phyloP scores from a whole-genome alignment of 192 early-diverging fungal genomes.

The Coemansia sp. region DNA sequence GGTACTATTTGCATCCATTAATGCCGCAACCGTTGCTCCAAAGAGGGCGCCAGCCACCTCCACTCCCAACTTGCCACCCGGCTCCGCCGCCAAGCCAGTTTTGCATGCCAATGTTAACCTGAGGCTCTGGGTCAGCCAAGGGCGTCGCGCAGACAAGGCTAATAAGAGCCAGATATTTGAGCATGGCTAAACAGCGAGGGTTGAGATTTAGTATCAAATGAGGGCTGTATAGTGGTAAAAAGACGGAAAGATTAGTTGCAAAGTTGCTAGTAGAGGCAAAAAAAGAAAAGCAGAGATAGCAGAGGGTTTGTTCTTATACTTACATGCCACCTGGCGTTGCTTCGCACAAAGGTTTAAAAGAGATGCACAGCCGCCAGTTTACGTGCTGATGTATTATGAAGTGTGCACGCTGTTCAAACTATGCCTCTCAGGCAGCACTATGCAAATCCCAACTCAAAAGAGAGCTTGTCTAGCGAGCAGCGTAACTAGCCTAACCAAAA shows the following conservation, averaged over 20 bases:
- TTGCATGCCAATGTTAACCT: conserved; percentile 4
- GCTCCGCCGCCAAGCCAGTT: conserved; percentile 1
- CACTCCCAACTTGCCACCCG: conserved; percentile 3
- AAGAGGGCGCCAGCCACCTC: conserved; percentile 10
- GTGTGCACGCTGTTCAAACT: neutral
- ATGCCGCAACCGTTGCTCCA: neutral
- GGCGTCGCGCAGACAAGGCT: neutral
- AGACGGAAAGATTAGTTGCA: neutral
- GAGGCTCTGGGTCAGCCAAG: neutral
- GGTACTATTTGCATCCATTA: neutral
- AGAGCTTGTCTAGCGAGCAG: neutral
- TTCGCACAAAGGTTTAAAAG: neutral
- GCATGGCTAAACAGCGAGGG: neutral
- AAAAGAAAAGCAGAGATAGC: neutral
- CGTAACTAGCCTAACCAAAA: neutral
- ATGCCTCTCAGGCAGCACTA: neutral
- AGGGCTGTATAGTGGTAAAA: neutral
- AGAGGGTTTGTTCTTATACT: neutral
- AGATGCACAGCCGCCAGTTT: neutral
- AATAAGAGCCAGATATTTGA: conserved; percentile 5
- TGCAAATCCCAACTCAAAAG: neutral
- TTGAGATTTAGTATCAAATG: neutral
- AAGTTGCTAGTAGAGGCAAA: neutral
- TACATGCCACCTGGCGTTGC: neutral
- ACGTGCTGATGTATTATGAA: neutral